A percentile compares a stretch with the other conserved stretches of the same genome.
Conservation (phyloP, 768 basidiomycete species). For the Infundibulicybe gibba region DNA sequence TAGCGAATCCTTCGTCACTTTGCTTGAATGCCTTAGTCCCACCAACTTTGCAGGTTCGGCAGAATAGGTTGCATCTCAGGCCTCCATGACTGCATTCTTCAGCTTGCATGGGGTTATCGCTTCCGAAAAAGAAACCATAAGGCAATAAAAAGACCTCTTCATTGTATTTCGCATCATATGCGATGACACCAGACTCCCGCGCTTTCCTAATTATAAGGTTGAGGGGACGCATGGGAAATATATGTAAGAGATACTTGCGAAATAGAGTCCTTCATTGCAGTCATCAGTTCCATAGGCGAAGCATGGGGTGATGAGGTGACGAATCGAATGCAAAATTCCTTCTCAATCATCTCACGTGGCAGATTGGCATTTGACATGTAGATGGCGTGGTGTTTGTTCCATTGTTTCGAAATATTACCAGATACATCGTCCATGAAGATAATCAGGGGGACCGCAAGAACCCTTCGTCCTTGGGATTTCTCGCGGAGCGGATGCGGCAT, state of each 20-base stretch:
- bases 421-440: constrained; percentile 22
- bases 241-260: background rate
- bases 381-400: constrained; percentile 19
- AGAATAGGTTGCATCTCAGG: constrained; percentile 25
- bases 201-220: background rate
- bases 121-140: constrained; percentile 11
- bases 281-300: constrained; percentile 12
- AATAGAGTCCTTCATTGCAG: constrained; percentile 4
- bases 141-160: constrained; percentile 2
- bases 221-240: background rate
- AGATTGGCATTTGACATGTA: constrained; percentile 16
- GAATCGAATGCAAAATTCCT: constrained; percentile 16
- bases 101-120: constrained; percentile 33
- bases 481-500: constrained; percentile 4
- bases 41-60: constrained; percentile 25
- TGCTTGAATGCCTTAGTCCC: constrained; percentile 18
- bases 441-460: constrained; percentile 13
- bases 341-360: constrained; percentile 10
- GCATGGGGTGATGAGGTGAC: constrained; percentile 16
- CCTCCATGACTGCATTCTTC: constrained; percentile 29
- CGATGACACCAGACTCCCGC: background rate
- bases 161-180: constrained; percentile 5
- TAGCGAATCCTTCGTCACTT: background rate
- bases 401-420: constrained; percentile 20
- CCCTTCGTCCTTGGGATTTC: constrained; percentile 5